These are phyloP conservation scores for Simmondsia chinensis DNA, from an alignment of 148 eudicot species.

Conservation along the genomic window DNA sequence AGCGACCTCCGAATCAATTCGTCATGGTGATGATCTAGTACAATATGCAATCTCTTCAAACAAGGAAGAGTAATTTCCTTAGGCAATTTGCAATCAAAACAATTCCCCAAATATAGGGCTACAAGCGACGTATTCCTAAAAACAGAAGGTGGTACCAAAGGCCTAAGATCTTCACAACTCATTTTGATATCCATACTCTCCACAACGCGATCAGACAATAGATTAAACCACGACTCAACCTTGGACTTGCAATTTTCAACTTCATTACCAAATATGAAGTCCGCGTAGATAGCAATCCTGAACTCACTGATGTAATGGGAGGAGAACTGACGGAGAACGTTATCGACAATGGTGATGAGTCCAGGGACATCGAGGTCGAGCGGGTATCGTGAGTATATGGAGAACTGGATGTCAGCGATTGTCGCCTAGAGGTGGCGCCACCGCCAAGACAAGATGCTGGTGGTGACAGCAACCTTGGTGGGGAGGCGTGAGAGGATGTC, in stretches of 20 bases:
- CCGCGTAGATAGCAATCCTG: too few species aligned
- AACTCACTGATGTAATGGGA: too few species aligned
- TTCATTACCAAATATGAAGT: too few species aligned
- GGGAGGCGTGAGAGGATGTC: conserved; percentile 8
- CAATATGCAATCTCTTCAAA: neutral
- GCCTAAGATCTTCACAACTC: neutral
- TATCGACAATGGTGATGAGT: neutral
- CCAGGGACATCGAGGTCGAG: too few species aligned
- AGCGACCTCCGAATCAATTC: neutral
- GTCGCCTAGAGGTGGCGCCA: conserved; percentile 8
- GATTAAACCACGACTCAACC: too few species aligned
- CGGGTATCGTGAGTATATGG: neutral
- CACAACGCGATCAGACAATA: too few species aligned
- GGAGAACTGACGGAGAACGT: too few species aligned
- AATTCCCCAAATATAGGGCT: neutral
- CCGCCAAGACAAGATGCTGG: conserved; percentile 3
- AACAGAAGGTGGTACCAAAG: neutral
- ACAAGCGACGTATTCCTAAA: neutral
- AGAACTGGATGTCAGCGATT: too few species aligned
- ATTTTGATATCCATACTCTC: neutral
- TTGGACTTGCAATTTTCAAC: too few species aligned
- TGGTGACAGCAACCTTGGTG: neutral
- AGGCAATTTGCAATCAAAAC: neutral
- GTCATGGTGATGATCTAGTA: neutral
- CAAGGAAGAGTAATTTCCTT: conserved; percentile 2